Evolutionary conservation across 139 green algal species (phyloP).

Genomic region (Closterium sp.): DNA sequence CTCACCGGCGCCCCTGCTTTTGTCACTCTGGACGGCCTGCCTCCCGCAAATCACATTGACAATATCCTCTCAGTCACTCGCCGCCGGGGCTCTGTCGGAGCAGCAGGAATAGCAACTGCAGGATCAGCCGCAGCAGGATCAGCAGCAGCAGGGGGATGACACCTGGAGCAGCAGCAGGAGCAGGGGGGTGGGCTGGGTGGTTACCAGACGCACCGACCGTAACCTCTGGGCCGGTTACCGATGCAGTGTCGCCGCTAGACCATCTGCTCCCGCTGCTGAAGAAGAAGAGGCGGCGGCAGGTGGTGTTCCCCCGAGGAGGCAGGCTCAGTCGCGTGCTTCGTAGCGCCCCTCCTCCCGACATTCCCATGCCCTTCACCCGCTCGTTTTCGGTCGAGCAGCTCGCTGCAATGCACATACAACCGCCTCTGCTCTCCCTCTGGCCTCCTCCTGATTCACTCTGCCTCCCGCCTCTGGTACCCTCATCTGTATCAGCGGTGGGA

Average conservation of each 20-base stretch:
- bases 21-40: background rate
- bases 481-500: background rate
- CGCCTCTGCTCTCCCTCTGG: background rate
- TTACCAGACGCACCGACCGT: background rate
- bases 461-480: background rate
- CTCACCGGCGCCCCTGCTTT: background rate
- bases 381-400: background rate
- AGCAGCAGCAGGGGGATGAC: background rate
- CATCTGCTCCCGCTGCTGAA: constrained; percentile 3
- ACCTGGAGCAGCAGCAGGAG: background rate
- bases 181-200: background rate
- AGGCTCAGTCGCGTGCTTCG: background rate
- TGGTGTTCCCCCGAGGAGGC: background rate
- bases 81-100: background rate
- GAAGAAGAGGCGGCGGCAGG: background rate
- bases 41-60: background rate
- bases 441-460: background rate
- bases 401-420: background rate
- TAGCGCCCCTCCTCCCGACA: background rate
- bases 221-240: background rate
- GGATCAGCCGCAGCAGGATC: background rate
- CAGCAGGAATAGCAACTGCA: background rate
- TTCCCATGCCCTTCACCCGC: background rate
- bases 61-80: background rate
- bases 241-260: background rate